These are phyloP conservation scores for Trypanosoma rangeli DNA, from an alignment of 208 protist species.

Conservation along the genomic window DNA sequence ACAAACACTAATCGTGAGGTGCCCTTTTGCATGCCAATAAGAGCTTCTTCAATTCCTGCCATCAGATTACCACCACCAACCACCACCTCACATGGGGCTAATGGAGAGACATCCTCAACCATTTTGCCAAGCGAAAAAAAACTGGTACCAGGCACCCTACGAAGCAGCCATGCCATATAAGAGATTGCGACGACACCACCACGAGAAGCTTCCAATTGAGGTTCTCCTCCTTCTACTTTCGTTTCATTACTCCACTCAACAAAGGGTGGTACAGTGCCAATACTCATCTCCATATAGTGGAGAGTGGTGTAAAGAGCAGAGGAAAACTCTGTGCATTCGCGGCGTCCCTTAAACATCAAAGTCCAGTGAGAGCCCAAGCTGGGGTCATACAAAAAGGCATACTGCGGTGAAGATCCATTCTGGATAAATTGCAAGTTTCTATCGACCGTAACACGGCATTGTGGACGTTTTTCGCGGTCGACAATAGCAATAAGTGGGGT, in stretches of 20 bases:
- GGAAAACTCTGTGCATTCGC: slow-evolving; percentile 43
- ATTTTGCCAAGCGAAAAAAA: slow-evolving; percentile 42
- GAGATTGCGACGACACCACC: slow-evolving; percentile 26
- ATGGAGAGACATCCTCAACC: slow-evolving; percentile 41
- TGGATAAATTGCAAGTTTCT: slow-evolving; percentile 24
- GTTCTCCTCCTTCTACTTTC: slow-evolving; percentile 3
- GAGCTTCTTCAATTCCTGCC: slow-evolving; percentile 41
- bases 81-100: slow-evolving; percentile 36
- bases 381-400: slow-evolving; percentile 38
- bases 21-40: slow-evolving; percentile 48
- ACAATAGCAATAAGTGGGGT: slow-evolving; percentile 27
- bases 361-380: slow-evolving; percentile 32
- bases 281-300: slow-evolving; percentile 30
- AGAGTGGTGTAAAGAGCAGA: slow-evolving; percentile 38
- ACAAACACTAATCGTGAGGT: slow-evolving; percentile 52
- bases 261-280: slow-evolving; percentile 8
- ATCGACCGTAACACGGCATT: slow-evolving; percentile 28
- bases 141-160: slow-evolving; percentile 29
- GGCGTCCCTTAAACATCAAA: slow-evolving; percentile 35
- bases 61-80: slow-evolving; percentile 42
- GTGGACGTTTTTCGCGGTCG: slow-evolving; percentile 29
- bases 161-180: slow-evolving; percentile 42
- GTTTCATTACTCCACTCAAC: slow-evolving; percentile 23
- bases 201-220: slow-evolving; percentile 2
- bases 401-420: slow-evolving; percentile 33